These are phyloP conservation scores for Phenoliferia sp. DNA, from an alignment of 1,284 basidiomycete genomes.

Conservation along the genomic window DNA sequence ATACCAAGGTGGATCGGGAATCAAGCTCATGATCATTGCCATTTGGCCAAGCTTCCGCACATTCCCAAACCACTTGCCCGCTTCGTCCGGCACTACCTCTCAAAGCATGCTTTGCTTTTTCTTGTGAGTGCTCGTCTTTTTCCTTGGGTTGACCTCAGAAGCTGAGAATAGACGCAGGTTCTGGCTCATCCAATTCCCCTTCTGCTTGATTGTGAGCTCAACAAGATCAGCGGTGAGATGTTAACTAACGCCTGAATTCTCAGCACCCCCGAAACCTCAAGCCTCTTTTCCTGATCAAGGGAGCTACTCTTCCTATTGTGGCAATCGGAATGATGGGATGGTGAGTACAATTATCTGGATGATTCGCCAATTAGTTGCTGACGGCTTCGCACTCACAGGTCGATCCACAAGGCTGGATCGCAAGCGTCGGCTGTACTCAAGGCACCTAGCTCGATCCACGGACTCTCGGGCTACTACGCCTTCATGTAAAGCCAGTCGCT, in stretches of 20 bases:
- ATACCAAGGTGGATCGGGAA: slow-evolving; percentile 17
- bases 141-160: neutral
- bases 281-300: slow-evolving; percentile 61
- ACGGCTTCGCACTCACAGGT: too few species aligned
- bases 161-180: neutral
- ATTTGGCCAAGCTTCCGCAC: slow-evolving; percentile 36
- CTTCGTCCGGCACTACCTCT: slow-evolving; percentile 16
- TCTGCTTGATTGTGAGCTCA: slow-evolving; percentile 54
- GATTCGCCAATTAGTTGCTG: too few species aligned
- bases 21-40: slow-evolving; percentile 28
- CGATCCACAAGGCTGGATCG: slow-evolving; percentile 55
- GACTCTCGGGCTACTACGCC: slow-evolving; percentile 6
- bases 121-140: slow-evolving; percentile 56
- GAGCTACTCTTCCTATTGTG: slow-evolving; percentile 54
- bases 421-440: neutral
- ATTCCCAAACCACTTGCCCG: slow-evolving; percentile 38
- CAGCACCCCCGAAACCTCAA: slow-evolving; percentile 56
- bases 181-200: slow-evolving; percentile 45
- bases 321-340: slow-evolving; percentile 69
- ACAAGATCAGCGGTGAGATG: neutral
- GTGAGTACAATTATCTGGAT: too few species aligned
- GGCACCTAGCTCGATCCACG: slow-evolving; percentile 38
- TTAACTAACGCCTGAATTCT: neutral
- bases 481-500: too few species aligned
- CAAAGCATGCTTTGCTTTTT: slow-evolving; percentile 67